Evolutionary conservation across 768 basidiomycete species (phyloP).

Genomic region (Lentinus tigrinus): DNA sequence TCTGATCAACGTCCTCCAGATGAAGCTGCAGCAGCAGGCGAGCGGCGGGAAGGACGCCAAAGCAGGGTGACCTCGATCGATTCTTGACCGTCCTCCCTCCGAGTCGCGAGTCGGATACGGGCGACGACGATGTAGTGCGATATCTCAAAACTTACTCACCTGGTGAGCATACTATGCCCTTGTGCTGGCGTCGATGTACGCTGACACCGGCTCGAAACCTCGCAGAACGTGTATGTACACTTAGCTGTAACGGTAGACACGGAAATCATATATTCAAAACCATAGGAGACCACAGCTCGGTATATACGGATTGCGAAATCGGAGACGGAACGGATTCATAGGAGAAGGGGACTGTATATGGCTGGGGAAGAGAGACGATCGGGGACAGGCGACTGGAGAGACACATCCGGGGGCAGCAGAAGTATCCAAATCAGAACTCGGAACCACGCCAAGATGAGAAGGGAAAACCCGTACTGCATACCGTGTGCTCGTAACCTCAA

Average conservation of each 20-base stretch:
- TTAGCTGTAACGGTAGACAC: conserved; percentile 10
- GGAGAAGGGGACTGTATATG: conserved; percentile 3
- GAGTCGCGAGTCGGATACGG: background rate
- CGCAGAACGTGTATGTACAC: background rate
- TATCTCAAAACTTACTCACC: background rate
- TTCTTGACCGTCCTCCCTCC: too few relatives aligned
- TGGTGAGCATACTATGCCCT: background rate
- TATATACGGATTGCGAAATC: background rate
- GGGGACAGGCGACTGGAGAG: conserved; percentile 8
- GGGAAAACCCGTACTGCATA: conserved; percentile 9
- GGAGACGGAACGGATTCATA: conserved; percentile 2
- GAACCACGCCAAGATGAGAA: conserved; percentile 3
- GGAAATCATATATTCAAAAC: conserved; percentile 4
- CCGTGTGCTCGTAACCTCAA: conserved; percentile 11
- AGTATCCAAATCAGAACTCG: conserved; percentile 14
- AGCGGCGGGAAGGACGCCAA: conserved; percentile 11
- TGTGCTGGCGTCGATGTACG: too few relatives aligned
- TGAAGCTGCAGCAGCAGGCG: conserved; percentile 19
- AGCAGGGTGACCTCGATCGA: background rate
- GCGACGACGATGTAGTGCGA: background rate
- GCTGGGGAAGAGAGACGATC: background rate
- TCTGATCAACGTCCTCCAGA: conserved; percentile 44
- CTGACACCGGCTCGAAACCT: too few relatives aligned
- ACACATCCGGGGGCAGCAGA: background rate
- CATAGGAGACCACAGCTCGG: background rate